Evolutionary conservation across 1,284 basidiomycete genomes (phyloP), one percentile per base, ranked within the genome.

Genomic region (Microbotryomycetes sp.): DNA sequence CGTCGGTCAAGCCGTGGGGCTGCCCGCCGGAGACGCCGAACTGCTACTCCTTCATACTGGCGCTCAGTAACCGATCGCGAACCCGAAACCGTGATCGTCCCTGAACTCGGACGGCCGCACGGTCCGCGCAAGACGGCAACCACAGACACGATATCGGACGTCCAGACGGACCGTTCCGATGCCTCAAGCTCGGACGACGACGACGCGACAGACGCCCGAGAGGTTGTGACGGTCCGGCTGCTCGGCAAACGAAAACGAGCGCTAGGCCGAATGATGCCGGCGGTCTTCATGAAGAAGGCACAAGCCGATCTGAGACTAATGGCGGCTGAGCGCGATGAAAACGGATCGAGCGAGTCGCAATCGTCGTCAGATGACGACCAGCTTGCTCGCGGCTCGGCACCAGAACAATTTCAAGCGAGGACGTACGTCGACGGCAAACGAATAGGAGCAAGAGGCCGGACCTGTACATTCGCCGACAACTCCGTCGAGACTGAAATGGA

Each of bases 251-350:
- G 65, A 11, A 57, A 61, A 26, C 54, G 56, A 24, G 64, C 64
- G 3, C 57, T 70, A 4, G 56, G 61, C 18, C 29, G 30, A 7
- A 72, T 71, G 71, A 69, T 72, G 70, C 71, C 71, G 7, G 67
- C 58, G n/a, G 60, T 65, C 2, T 69, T 70, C 55, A 61, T 71
- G 45, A 71, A 70, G 57, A 61, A 59, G 52, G 71, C 71, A 2
- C 51, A 64, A 28, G 60, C 53, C 4, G 71, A 72, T 27, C 57
- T 72, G 3, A 53, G 51, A 45, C 52, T 68, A n/a, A 72, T 72
- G 71, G 56, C 59, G 28, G 21, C 53, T 31, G 70, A 72, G 59
- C 60, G 59, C 3, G 51, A 41, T 13, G 60, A 58, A 11, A 57
- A 54, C 45, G 21, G 31, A 9, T 47, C 54, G 11, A 51, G 56